phyloP scores from a whole-genome alignment of 768 basidiomycete species.

The Austroboletus eburneus region DNA sequence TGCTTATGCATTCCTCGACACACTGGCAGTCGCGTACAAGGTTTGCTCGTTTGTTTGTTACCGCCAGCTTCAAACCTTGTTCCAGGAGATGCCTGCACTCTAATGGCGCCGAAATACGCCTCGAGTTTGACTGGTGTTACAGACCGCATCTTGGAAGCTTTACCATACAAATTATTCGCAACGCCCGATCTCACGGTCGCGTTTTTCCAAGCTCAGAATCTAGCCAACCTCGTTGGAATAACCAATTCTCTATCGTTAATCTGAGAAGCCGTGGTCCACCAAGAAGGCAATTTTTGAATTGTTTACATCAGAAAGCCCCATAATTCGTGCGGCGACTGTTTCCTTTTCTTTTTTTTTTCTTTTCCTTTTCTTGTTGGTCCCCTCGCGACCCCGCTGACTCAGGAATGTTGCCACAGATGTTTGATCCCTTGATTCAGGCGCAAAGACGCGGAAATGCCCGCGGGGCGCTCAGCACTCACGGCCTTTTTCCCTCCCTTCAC shows the following conservation, averaged over 20 bases:
- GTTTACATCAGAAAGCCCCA: background rate
- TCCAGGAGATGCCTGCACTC: conserved; percentile 1
- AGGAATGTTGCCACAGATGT: conserved; percentile 5
- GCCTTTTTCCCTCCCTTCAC: background rate
- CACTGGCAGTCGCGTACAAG: conserved; percentile 21
- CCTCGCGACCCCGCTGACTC: conserved; percentile 11
- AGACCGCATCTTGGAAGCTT: background rate
- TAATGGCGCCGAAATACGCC: conserved; percentile 1
- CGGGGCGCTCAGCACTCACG: background rate
- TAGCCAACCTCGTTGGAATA: too few species aligned
- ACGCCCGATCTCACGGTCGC: conserved; percentile 11
- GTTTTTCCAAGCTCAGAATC: conserved; percentile 14
- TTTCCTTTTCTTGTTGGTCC: too few species aligned
- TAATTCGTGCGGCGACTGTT: background rate
- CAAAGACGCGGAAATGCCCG: conserved; percentile 18
- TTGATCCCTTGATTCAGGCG: conserved; percentile 9
- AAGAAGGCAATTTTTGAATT: conserved; percentile 10
- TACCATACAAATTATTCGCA: conserved; percentile 1
- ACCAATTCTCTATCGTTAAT: too few species aligned
- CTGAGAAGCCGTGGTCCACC: conserved; percentile 2
- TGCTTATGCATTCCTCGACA: conserved; percentile 15
- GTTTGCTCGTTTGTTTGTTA: conserved; percentile 16
- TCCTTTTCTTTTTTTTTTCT: conserved; percentile 3
- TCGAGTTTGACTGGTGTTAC: conserved; percentile 12
- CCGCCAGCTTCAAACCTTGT: conserved; percentile 20